Base-by-base conservation (phyloP, 129 eudicot genomes). In the Ambrosia artemisiifolia region DNA sequence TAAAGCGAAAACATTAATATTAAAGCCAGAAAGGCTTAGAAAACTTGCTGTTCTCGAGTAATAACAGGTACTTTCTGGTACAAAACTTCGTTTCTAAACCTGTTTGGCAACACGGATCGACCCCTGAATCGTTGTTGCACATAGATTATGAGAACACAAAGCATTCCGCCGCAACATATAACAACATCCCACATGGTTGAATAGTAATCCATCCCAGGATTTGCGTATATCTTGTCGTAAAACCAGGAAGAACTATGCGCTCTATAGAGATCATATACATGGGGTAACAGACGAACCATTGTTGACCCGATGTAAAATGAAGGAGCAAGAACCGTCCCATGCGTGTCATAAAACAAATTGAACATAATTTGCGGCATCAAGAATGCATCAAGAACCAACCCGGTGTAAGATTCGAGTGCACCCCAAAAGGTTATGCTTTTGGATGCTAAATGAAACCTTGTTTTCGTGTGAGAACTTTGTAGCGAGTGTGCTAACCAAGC, bases 111-210 rank as follows among this genome's bases (percentile, higher is more conserved):
- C 78, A 92, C 64, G 44, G 83, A 89, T 28, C 84, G 82, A 1
- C 98, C 95, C 35, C 96, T 91, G 72, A 79, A 89, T 50, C 83
- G 59, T 61, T 92, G 98, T 75, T 92, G 98, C 82, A 89, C 63
- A 82, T 40, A 92, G 35, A 89, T 63, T 35, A 87, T 42, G 57
- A 75, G 14, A 61, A 78, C 87, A 55, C 84, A 85, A 19, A 87
- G 47, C 53, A 80, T 33, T 34, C 95, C 96, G 20, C 78, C 63
- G 11, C 75, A 76, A 59, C 85, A 87, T 50, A 87, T 78, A 55
- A 79, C 69, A 50, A 92, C 79, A 66, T 92, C 96, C 96, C 98
- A 92, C 3, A 77, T 24, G 0, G 88, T 87, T 0, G 98, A 88
- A 56, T 81, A 92, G 81, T 70, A 92, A 76, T 87, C 96, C 90